phyloP scores from a whole-genome alignment of 495 filamentous ascomycete species.

The Annulohypoxylon maeteangense region DNA sequence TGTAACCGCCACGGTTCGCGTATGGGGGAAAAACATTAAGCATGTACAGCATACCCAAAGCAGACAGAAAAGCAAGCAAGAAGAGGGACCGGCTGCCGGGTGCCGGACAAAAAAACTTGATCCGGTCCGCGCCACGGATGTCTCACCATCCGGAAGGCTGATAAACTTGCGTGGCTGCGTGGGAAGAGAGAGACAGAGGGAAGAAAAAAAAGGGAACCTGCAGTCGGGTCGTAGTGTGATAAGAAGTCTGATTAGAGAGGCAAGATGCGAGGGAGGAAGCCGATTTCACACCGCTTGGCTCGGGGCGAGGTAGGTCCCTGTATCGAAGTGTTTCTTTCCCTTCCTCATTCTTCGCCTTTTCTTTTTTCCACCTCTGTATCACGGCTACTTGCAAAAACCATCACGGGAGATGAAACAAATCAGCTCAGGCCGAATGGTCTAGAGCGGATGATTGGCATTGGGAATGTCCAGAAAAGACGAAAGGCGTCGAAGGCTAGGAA shows the following conservation, averaged over 20 bases:
- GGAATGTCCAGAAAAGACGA: constrained; percentile 6
- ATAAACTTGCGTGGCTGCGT: constrained; percentile 8
- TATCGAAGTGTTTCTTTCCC: background rate
- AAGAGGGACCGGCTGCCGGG: constrained; percentile 21
- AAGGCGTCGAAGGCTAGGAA: background rate
- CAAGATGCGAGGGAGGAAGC: constrained; percentile 37
- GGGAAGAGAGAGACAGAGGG: no score
- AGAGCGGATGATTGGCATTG: constrained; percentile 9
- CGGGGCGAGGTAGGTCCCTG: constrained; percentile 16
- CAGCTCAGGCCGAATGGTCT: background rate
- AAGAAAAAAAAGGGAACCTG: constrained; percentile 37
- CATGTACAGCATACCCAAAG: background rate
- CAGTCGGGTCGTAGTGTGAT: constrained; percentile 36
- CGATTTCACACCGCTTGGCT: constrained; percentile 39
- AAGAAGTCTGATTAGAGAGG: constrained; percentile 32
- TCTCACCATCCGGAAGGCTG: constrained; percentile 33
- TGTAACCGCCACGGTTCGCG: constrained; percentile 27
- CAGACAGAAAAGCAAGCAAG: no score
- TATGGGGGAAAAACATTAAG: background rate
- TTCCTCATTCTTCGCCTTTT: background rate
- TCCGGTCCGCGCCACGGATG: constrained; percentile 39
- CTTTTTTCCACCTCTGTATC: constrained; percentile 18
- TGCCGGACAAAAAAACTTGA: constrained; percentile 25
- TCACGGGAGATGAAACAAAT: constrained; percentile 9
- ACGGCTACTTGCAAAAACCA: constrained; percentile 19